These are phyloP conservation scores for Zoysia japonica DNA, from an alignment of 176 grass and related monocot species.

Conservation along the genomic window DNA sequence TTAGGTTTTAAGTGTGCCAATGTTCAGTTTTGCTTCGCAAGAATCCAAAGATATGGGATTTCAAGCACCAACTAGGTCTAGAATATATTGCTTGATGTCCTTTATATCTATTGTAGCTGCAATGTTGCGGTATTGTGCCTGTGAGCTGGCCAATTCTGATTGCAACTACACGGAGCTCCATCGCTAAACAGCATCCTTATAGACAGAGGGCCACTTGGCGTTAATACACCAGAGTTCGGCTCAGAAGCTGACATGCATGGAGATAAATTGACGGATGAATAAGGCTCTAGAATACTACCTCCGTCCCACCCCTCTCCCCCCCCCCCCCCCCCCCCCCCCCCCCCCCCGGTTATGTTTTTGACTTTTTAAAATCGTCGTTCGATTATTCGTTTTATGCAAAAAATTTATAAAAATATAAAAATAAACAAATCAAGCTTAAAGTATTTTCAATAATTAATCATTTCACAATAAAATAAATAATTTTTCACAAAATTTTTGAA, in stretches of 20 bases:
- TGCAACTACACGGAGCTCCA: constrained; percentile 21
- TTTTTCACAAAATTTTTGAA: too few relatives aligned
- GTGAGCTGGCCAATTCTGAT: constrained; percentile 1
- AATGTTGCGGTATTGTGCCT: constrained; percentile 66
- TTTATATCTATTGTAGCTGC: constrained; percentile 37
- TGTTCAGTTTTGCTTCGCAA: constrained; percentile 17
- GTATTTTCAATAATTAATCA: too few relatives aligned
- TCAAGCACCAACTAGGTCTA: constrained; percentile 21
- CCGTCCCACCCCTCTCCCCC: too few relatives aligned
- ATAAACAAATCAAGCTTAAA: too few relatives aligned
- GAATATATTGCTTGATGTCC: background rate
- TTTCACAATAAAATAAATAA: too few relatives aligned
- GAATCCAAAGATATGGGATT: background rate
- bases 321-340: too few relatives aligned
- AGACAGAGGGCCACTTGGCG: constrained; percentile 58
- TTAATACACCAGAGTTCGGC: constrained; percentile 47
- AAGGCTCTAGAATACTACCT: too few relatives aligned
- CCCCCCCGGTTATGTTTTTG: too few relatives aligned
- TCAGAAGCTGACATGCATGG: constrained; percentile 69
- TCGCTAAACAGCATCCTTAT: constrained; percentile 67
- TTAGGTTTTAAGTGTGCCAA: constrained; percentile 20
- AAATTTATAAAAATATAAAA: too few relatives aligned
- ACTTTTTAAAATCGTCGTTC: too few relatives aligned
- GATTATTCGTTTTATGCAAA: too few relatives aligned
- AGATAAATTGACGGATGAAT: too few relatives aligned